Base-by-base conservation (phyloP, 2,329 filamentous ascomycete species). In the Nothomitra cinnamomea region DNA sequence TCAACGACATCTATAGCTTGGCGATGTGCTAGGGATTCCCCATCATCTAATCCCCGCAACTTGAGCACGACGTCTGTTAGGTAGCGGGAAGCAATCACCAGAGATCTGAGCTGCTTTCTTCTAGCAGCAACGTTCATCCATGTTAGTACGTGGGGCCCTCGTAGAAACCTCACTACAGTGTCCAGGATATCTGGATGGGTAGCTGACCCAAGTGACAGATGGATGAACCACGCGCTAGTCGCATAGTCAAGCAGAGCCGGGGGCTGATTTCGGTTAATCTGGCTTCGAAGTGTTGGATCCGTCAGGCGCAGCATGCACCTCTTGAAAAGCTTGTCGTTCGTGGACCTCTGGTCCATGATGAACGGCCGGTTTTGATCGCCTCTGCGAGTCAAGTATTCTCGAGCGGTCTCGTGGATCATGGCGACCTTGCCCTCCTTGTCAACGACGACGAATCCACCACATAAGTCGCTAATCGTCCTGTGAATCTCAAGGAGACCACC, bases 391-490 rank as follows among this genome's bases (percentile, higher is more conserved):
- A 68, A 52, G 52, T 67, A 69, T 25, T 68, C 66, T 17, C 63
- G 61, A 4, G 66, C 66, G 0, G 66, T 67, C 40, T 68, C 57
- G 49, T 69, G 67, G 2, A 68, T 58, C 53, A 68, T 55, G 7
- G 59, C 52, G 5, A 67, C 57, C 1, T 60, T 60, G 1, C 56
- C 60, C 1, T 54, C 41, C 2, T 60, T 57, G 36, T 69, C 66
- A 17, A 67, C 53, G 1, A 62, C 52, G 1, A 66, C 55, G 48
- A 69, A 66, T 0, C 61, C 60, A 0, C 63, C 62, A 51, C 66
- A 68, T 0, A 66, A 52, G 7, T 62, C 56, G 1, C 51, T 28
- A 25, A 68, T 63, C 0, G 63, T 58, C 1, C 57, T 45, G 28
- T 58, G 53, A 6, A 67, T 32, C n/a, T 66, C 62, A 2, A 64